Conservation (phyloP, 176 grass and related monocot species). For the Avena atlantica region DNA sequence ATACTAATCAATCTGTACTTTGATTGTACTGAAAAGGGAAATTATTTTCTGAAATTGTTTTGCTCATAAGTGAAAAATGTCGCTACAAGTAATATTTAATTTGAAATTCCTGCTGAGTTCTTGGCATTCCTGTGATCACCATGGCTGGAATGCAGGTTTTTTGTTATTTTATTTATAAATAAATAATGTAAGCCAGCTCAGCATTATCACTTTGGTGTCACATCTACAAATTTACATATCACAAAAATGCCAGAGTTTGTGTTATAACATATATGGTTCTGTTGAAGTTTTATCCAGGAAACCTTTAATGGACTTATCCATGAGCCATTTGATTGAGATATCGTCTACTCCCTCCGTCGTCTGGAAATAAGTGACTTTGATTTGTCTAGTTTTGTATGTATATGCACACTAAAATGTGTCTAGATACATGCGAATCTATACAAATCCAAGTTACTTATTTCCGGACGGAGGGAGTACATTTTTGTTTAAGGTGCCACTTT, state of each 20-base stretch:
- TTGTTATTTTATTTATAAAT: not conserved
- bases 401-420: no score
- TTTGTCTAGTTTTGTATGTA: no score
- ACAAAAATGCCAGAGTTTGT: not conserved
- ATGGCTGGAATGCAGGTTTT: not conserved
- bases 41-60: not conserved
- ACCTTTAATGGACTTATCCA: conserved; percentile 4
- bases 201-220: not conserved
- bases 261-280: conserved; percentile 17
- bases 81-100: not conserved
- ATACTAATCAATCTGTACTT: conserved; percentile 14
- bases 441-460: no score
- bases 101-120: conserved; percentile 20
- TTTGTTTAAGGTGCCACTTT: conserved; percentile 5
- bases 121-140: conserved; percentile 15
- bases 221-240: not conserved
- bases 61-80: conserved; percentile 5
- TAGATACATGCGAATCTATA: no score
- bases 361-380: no score
- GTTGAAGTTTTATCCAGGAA: conserved; percentile 3
- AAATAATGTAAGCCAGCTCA: not conserved
- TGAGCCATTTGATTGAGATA: conserved; percentile 25
- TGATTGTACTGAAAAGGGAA: not conserved
- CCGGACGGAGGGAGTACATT: not conserved
- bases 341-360: not conserved